phyloP scores from a whole-genome alignment of 331 rosid species.

The Quercus tomentella region DNA sequence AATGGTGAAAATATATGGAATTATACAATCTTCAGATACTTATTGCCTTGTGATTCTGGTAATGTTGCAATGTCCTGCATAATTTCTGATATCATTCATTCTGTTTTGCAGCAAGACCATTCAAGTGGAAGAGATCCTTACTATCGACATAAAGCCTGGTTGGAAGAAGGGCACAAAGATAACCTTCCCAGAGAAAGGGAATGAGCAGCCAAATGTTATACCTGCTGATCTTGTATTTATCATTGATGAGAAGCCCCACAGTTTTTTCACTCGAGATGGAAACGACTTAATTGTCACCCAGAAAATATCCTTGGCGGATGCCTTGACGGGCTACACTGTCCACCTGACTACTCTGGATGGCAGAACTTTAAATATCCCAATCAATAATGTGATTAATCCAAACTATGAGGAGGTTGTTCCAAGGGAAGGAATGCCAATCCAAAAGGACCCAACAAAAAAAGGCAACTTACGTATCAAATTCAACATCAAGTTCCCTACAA shows the following conservation, averaged over 20 bases:
- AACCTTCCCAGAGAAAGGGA: constrained; percentile 71
- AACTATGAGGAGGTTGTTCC: constrained; percentile 59
- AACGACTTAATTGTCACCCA: constrained; percentile 49
- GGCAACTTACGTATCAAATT: constrained; percentile 69
- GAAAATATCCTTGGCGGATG: constrained; percentile 55
- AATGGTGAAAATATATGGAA: neutral
- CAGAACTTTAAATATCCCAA: constrained; percentile 43
- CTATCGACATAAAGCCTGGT: constrained; percentile 63
- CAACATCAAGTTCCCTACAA: constrained; percentile 51
- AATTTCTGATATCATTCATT: neutral
- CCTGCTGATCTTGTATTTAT: constrained; percentile 60
- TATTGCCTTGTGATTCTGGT: neutral
- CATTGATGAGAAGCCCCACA: constrained; percentile 59
- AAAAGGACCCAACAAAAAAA: constrained; percentile 62
- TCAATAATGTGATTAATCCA: constrained; percentile 55
- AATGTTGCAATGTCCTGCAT: neutral
- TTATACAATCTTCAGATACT: neutral
- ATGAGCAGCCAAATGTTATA: constrained; percentile 39
- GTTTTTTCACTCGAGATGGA: constrained; percentile 55
- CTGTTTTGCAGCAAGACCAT: constrained; percentile 39
- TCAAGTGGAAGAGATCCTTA: constrained; percentile 58
- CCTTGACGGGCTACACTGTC: constrained; percentile 55
- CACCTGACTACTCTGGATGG: constrained; percentile 65
- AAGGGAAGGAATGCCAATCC: constrained; percentile 67
- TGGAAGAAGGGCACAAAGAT: constrained; percentile 82